A percentile compares a stretch with the other conserved stretches of the same genome.
Evolutionary conservation across 495 filamentous ascomycete species (phyloP).

Genomic region (Parathielavia hyrcaniae): DNA sequence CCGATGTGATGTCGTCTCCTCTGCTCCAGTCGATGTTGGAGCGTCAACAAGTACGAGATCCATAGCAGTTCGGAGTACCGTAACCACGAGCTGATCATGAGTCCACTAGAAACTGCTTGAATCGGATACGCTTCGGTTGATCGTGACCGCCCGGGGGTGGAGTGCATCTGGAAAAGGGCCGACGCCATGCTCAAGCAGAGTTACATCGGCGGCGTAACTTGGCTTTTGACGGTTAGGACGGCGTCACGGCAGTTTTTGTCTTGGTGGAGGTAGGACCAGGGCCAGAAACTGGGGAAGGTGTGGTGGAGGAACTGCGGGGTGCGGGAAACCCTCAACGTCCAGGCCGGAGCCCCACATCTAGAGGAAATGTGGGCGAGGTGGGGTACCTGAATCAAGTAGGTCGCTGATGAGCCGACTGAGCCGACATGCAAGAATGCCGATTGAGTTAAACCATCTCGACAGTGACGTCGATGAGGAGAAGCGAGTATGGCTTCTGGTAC

Average conservation of each 20-base stretch:
- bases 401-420: too few species aligned
- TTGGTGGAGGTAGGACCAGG: background rate
- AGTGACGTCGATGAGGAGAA: too few species aligned
- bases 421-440: too few species aligned
- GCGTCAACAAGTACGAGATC: too few species aligned
- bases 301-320: background rate
- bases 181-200: conserved; percentile 4
- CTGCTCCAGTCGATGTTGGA: too few species aligned
- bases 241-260: background rate
- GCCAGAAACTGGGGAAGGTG: background rate
- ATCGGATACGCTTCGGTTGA: background rate
- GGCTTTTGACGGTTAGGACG: background rate
- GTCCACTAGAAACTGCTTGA: background rate
- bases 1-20: too few species aligned
- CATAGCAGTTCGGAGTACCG: too few species aligned
- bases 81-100: too few species aligned
- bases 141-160: background rate
- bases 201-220: background rate
- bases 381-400: background rate
- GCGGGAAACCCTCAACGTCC: background rate
- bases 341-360: background rate
- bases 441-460: too few species aligned
- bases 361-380: background rate
- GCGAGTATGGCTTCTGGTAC: too few species aligned
- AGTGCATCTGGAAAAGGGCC: conserved; percentile 4